Evolutionary conservation across 1,284 basidiomycete species (phyloP).

Genomic region (Erythrobasidium hasegawianum): DNA sequence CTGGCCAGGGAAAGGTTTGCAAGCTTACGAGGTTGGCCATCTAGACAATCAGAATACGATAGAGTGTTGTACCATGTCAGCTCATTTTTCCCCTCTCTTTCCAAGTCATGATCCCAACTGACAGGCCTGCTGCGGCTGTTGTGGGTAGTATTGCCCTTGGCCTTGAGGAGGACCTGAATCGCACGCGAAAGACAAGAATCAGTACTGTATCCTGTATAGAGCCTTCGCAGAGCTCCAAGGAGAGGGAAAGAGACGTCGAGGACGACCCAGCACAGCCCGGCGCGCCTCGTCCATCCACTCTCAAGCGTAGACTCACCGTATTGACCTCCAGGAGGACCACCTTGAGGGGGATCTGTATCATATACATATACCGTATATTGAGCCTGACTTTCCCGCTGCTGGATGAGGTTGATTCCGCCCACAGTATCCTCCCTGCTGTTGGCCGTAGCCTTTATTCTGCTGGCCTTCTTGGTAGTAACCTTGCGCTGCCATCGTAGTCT

Average conservation of each 20-base stretch:
- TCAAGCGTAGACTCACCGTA: slow-evolving; percentile 3
- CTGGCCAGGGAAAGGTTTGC: too few relatives aligned
- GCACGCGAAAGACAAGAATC: background rate
- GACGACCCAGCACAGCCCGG: background rate
- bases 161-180: slow-evolving; percentile 7
- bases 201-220: too few relatives aligned
- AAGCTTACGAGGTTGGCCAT: slow-evolving; percentile 17
- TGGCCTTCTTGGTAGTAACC: slow-evolving; percentile 23
- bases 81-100: too few relatives aligned
- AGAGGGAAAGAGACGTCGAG: too few relatives aligned
- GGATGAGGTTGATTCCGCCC: too few relatives aligned
- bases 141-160: slow-evolving; percentile 27
- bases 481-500: slow-evolving; percentile 12
- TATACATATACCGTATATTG: too few relatives aligned
- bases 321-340: slow-evolving; percentile 19
- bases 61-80: too few relatives aligned
- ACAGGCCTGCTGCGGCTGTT: slow-evolving; percentile 32
- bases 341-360: background rate
- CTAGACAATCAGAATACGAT: too few relatives aligned
- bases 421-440: background rate
- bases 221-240: too few relatives aligned
- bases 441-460: slow-evolving; percentile 2
- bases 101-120: too few relatives aligned
- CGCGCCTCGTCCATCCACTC: background rate
- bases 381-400: too few relatives aligned